Base-by-base conservation (phyloP, 768 basidiomycete species). In the Pisolithus sp. region DNA sequence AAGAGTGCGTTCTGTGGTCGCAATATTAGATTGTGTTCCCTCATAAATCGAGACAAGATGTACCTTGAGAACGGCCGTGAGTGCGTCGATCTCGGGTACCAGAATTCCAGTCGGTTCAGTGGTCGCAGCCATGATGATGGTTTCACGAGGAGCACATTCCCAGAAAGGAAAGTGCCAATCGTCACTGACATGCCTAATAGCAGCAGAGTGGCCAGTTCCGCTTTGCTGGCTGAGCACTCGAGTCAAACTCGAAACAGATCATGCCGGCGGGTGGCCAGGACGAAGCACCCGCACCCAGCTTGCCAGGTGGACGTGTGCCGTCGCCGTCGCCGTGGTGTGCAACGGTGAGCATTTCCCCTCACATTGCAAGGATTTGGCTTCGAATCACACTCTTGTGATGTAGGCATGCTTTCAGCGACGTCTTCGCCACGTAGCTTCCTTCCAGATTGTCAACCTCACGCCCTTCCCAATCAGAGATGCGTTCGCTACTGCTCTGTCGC, bases 381-480 rank as follows among this genome's bases (percentile, higher is more conserved):
- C 23, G 23, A 21, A 18, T 52, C 42, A 2, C 40, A n/a, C 8
- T 52, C 21, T 18, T 47, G n/a, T 26, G 18, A 49, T 36, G 4
- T 30, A 68, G 66, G 53, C 48, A 36, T 58, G 7, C 54, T 66
- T 63, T 43, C 66, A 88, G 80, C 80, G 80, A 61, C 83, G 86
- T 40, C 73, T 89, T 55, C 80, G 88, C 57, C 86, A 91, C 70
- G 76, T 91, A 52, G 75, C 79, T 51, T 75, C 80, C 40, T 72
- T 92, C 46, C 85, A 89, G 70, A 74, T 92, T 57, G 80, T 82
- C 55, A 92, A 92, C 63, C 71, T 92, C 36, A 86, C 89, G n/a
- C 87, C 86, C 2, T 91, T 89, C 64, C 89, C 89, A 31, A 80
- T 80, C 48, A 82, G 89, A 34, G 89, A 92, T 65, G 55, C 68